phyloP scores from a whole-genome alignment of 164 flowering plant genomes.

The Annona cherimola region DNA sequence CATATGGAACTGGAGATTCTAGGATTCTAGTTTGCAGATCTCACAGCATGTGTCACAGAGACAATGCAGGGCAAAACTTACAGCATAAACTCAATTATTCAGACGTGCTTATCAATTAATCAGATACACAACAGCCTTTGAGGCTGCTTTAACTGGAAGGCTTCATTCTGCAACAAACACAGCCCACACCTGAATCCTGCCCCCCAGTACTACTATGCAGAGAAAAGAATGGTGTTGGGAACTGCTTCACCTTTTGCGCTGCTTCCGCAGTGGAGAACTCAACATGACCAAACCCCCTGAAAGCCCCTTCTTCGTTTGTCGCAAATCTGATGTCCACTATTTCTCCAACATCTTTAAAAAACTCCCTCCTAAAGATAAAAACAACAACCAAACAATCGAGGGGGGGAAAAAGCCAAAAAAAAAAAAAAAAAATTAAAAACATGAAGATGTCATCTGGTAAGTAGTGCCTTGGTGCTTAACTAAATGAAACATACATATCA shows the following conservation, averaged over 20 bases:
- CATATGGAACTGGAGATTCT: too few relatives aligned
- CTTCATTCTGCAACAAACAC: not conserved
- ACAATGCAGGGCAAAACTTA: too few relatives aligned
- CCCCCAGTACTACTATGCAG: not conserved
- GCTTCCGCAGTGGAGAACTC: slow-evolving; percentile 66
- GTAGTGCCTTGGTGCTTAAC: not conserved
- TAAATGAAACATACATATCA: slow-evolving; percentile 57
- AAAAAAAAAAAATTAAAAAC: not conserved
- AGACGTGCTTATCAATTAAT: not conserved
- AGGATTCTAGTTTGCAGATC: too few relatives aligned
- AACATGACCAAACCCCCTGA: slow-evolving; percentile 89
- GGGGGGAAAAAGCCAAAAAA: not conserved
- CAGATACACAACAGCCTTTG: not conserved
- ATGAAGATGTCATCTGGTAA: not conserved
- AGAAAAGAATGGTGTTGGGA: not conserved
- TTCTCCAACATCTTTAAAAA: slow-evolving; percentile 67
- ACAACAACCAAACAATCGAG: not conserved
- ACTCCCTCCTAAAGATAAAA: slow-evolving; percentile 38
- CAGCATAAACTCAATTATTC: too few relatives aligned
- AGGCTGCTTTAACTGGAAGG: not conserved
- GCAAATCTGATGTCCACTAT: slow-evolving; percentile 65
- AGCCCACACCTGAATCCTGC: not conserved
- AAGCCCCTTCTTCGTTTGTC: slow-evolving; percentile 37
- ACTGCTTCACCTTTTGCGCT: slow-evolving; percentile 49
- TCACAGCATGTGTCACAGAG: too few relatives aligned